phyloP scores from a whole-genome alignment of 805 yeast genomes.

The Candida sakaeoensis region DNA sequence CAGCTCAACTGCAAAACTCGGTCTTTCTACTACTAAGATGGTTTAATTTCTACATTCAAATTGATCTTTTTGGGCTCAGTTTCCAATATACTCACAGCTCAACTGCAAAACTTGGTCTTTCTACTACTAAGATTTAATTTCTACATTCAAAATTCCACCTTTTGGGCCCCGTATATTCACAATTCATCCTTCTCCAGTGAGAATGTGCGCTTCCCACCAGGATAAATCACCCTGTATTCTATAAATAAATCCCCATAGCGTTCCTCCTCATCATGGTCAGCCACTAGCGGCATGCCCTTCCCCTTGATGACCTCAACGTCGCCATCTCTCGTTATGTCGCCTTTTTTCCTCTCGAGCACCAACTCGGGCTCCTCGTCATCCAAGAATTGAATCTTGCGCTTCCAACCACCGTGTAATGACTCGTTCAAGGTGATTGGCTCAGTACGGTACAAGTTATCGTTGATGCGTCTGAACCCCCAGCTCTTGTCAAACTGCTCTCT shows the following conservation, averaged over 20 bases:
- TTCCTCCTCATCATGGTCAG: conserved; percentile 33
- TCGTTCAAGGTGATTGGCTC: conserved; percentile 73
- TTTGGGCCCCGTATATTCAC: conserved; percentile 3
- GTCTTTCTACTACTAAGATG: too few species aligned
- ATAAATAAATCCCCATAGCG: conserved; percentile 47
- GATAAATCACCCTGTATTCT: conserved; percentile 44
- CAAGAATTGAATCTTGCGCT: conserved; percentile 58
- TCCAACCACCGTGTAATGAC: conserved; percentile 80
- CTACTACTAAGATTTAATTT: too few species aligned
- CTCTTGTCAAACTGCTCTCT: conserved; percentile 54
- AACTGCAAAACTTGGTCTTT: too few species aligned
- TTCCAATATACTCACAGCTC: too few species aligned
- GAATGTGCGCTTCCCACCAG: conserved; percentile 12
- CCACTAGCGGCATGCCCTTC: conserved; percentile 78
- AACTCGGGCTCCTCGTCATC: conserved; percentile 43
- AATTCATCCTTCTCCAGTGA: conserved; percentile 12
- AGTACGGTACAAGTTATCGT: conserved; percentile 69
- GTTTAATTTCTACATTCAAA: too few species aligned
- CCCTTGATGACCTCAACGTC: conserved; percentile 69
- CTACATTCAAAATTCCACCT: too few species aligned
- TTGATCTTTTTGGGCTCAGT: too few species aligned
- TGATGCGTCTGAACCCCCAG: conserved; percentile 84
- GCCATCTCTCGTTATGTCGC: conserved; percentile 56
- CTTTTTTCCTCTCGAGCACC: conserved; percentile 39
- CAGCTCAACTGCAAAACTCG: too few species aligned